These are phyloP conservation scores for Leccinum imitatum DNA, from an alignment of 768 basidiomycete species.

Conservation along the genomic window DNA sequence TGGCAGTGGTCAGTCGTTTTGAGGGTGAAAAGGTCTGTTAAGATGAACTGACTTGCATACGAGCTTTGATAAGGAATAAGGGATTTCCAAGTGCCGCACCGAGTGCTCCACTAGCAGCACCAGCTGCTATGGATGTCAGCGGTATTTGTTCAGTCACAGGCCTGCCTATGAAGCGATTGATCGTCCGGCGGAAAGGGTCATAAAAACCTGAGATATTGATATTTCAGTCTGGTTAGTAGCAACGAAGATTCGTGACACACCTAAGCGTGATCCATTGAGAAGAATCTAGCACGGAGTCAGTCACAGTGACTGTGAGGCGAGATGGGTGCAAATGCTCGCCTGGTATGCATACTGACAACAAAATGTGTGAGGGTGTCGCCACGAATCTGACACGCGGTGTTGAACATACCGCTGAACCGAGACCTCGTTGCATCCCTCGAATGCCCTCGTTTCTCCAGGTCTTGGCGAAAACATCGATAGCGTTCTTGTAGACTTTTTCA, in stretches of 20 bases:
- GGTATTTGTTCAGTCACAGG: slow-evolving; percentile 64
- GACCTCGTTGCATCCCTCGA: slow-evolving; percentile 88
- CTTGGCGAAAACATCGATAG: slow-evolving; percentile 83
- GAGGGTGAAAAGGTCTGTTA: neutral
- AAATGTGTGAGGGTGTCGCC: slow-evolving; percentile 10
- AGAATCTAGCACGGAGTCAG: slow-evolving; percentile 58
- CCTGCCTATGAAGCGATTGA: slow-evolving; percentile 71
- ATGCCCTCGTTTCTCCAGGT: slow-evolving; percentile 90
- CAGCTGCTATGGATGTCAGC: slow-evolving; percentile 78
- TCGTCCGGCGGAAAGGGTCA: slow-evolving; percentile 76
- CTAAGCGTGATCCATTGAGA: slow-evolving; percentile 87
- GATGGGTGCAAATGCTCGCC: slow-evolving; percentile 43
- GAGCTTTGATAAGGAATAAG: slow-evolving; percentile 92
- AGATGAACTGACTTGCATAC: slow-evolving; percentile 74
- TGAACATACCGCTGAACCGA: slow-evolving; percentile 75
- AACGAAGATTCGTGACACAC: slow-evolving; percentile 37
- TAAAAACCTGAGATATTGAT: slow-evolving; percentile 73
- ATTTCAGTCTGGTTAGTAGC: slow-evolving; percentile 14
- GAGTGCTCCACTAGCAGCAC: slow-evolving; percentile 86
- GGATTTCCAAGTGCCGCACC: slow-evolving; percentile 88
- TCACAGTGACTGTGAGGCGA: neutral
- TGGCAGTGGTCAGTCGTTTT: slow-evolving; percentile 2
- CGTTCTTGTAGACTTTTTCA: slow-evolving; percentile 81
- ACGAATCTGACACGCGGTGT: neutral
- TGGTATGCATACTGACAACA: slow-evolving; percentile 80